phyloP scores from a whole-genome alignment of 2,329 filamentous ascomycete genomes.

The Aphanoascus verrucosus region DNA sequence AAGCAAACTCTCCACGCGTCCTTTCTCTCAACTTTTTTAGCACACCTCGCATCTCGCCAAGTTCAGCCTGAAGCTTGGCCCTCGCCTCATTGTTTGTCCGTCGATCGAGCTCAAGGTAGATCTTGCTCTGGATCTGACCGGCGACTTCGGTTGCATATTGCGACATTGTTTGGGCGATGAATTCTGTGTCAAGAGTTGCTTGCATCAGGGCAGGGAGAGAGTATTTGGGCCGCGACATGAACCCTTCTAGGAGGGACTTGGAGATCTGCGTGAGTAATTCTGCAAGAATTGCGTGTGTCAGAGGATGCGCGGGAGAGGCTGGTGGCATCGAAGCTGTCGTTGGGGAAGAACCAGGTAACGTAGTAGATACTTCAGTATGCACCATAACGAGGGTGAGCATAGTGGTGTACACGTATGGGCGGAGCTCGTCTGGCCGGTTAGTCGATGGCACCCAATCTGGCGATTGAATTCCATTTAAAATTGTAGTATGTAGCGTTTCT shows the following conservation, averaged over 20 bases:
- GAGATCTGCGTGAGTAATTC: conserved; percentile 77
- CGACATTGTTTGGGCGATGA: conserved; percentile 83
- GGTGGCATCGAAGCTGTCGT: conserved; percentile 62
- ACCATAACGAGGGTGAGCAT: conserved; percentile 79
- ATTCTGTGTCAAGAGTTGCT: conserved; percentile 93
- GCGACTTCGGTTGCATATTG: conserved; percentile 81
- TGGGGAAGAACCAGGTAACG: conserved; percentile 54
- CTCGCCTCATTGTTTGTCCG: conserved; percentile 82
- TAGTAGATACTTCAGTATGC: conserved; percentile 79
- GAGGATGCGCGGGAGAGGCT: conserved; percentile 50
- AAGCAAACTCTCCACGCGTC: conserved; percentile 78
- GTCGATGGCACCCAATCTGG: conserved; percentile 58
- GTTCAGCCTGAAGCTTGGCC: conserved; percentile 66
- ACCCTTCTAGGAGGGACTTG: conserved; percentile 67
- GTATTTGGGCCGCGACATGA: conserved; percentile 58
- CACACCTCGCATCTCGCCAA: conserved; percentile 78
- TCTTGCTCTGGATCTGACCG: conserved; percentile 70
- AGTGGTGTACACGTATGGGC: conserved; percentile 79
- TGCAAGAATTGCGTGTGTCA: conserved; percentile 72
- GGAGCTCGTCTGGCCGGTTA: conserved; percentile 58
- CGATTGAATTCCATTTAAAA: conserved; percentile 60
- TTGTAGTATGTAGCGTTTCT: conserved; percentile 55
- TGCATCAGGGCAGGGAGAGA: conserved; percentile 80
- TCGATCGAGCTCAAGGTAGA: conserved; percentile 82
- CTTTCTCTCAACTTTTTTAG: conserved; percentile 74